Conservation (phyloP, 805 yeast genomes). For the Cyberlindnera americana region DNA sequence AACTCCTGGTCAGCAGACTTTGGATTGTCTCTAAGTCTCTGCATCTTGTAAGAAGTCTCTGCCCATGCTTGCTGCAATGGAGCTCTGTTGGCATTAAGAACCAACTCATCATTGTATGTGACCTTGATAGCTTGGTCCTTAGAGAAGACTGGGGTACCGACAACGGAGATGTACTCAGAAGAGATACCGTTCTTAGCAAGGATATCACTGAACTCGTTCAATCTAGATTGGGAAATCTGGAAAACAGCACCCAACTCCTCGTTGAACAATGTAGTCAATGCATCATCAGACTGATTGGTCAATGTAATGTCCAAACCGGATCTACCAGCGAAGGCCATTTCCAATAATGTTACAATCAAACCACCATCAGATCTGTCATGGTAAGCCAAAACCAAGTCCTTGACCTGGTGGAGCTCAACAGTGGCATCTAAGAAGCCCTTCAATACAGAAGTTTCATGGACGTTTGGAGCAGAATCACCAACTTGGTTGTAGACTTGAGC, state of each 20-base stretch:
- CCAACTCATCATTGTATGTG: conserved; percentile 39
- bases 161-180: conserved; percentile 47
- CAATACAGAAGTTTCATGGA: conserved; percentile 60
- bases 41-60: conserved; percentile 84
- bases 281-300: conserved; percentile 34
- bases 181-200: conserved; percentile 60
- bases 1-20: conserved; percentile 84
- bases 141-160: conserved; percentile 66
- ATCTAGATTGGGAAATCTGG: conserved; percentile 64
- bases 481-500: conserved; percentile 91
- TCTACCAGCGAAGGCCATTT: conserved; percentile 97
- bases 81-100: conserved; percentile 58
- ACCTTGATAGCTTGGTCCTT: conserved; percentile 51
- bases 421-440: conserved; percentile 69
- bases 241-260: conserved; percentile 97
- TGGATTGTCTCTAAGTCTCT: conserved; percentile 92
- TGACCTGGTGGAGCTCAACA: conserved; percentile 63
- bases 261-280: conserved; percentile 64
- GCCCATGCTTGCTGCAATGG: conserved; percentile 81
- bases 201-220: conserved; percentile 49
- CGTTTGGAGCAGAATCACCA: conserved; percentile 81
- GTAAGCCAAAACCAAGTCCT: conserved; percentile 68
- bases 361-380: conserved; percentile 99
- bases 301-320: conserved; percentile 66
- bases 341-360: conserved; percentile 73